Evolutionary conservation across 2,329 filamentous ascomycete genomes (phyloP), one percentile per base, ranked within the genome.

Genomic region (Aspergillus sp.): DNA sequence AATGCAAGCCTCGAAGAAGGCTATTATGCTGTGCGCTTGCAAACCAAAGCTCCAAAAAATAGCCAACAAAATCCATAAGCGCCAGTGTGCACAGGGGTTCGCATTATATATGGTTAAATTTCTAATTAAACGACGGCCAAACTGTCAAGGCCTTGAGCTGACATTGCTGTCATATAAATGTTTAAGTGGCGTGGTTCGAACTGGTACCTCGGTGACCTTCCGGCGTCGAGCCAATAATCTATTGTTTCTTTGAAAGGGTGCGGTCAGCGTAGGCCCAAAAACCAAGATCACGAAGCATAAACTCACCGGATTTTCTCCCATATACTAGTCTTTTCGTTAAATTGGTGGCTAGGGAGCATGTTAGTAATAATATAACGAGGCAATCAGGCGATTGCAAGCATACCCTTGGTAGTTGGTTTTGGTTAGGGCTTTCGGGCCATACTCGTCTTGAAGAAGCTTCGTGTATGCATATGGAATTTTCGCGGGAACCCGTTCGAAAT

Each of bases 381-480:
- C 12, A 19, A 24, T 27, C 9, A 47, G 12, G 40, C 15, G 5
- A 46, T 9, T 4, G 40, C 12, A 24, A 12, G 63, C 70, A 56
- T 65, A 77, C 75, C 68, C 72, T 56, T 80, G 72, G 53, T 77
- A 84, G 41, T 70, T 70, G 7, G 75, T 78, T 37, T 77, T 71
- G 3, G 77, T 80, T 58, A 86, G 64, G 3, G 80, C 73, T 6
- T 76, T 71, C 5, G 75, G 59, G 1, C 83, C 82, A 60, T 86
- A 86, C 66, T 86, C 83, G 49, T 82, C 78, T 3, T 75, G 69
- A 45, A 86, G 73, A 24, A 87, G 67, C 37, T 78, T 76, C 8
- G 79, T 75, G 68, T 86, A 86, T 12, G 79, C 78, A 64, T 80
- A 86, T 1, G 84, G 84, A 22, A 87, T 75, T 61, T 81, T 81